Base-by-base conservation (phyloP, 441 rosid genomes). In the Manihot esculenta region DNA sequence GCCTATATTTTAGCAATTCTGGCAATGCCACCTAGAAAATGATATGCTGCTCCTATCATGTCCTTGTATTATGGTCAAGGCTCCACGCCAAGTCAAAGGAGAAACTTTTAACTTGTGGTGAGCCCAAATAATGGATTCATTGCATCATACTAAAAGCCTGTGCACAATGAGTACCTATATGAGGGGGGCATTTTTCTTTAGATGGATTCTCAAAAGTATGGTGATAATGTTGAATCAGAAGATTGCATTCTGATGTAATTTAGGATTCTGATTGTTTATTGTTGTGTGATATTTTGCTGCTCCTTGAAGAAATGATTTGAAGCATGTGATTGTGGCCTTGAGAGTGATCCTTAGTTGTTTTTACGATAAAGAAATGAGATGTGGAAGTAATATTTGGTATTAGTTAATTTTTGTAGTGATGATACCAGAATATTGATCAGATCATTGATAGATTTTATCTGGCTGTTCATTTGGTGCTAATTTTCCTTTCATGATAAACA, bases 361-460 rank as follows among this genome's bases (percentile, higher is more conserved):
- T 9, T 7, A 21, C 47, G 13, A 65, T 50, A 9, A 49, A 11
- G 26, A 27, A 27, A 49, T 33, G 45, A n/a, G 17, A 49, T 49
- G 14, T 51, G 20, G 30, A 66, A 30, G 70, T 17, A 30, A 2
- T 27, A 20, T 62, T 21, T 64, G 24, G 27, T 64, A 15, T 57
- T 57, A 62, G 64, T 13, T 62, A 10, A 6, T 59, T 30, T 30
- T 33, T 33, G 12, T 18, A 13, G 38, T 24, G 21, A 21, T 45
- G 45, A 3, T 13, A 65, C 51, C 44, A 35, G 55, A 64, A 38
- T 41, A 14, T 42, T 54, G 13, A 9, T 7, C 10, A 14, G 13
- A 69, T 23, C 27, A n/a, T 45, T 58, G 42, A 20, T 30, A 48
- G 30, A 47, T 59, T 27, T 69, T 69, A 69, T 69, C 35, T 69